Evolutionary conservation across 2,329 filamentous ascomycete genomes (phyloP).

Genomic region (Penicillium thymicola): DNA sequence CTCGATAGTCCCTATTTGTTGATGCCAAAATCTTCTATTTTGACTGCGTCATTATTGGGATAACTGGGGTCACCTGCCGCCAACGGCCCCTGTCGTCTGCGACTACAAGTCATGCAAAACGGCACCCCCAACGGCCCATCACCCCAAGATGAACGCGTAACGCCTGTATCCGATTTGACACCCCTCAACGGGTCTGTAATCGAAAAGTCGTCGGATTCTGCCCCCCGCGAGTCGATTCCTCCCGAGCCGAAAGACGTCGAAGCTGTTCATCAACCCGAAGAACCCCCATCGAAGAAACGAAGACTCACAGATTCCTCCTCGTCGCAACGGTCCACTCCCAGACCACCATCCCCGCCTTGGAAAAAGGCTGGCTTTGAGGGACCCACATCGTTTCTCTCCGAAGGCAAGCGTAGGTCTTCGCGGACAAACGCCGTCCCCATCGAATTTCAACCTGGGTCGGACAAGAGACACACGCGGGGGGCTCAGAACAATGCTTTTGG

Average conservation of each 20-base stretch:
- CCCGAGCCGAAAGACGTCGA: conserved; percentile 31
- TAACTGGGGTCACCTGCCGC: conserved; percentile 43
- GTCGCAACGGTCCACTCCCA: conserved; percentile 39
- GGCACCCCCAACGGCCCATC: conserved; percentile 41
- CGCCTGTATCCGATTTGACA: conserved; percentile 27
- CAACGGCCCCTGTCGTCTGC: conserved; percentile 42
- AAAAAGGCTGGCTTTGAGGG: conserved; percentile 81
- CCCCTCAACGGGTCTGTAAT: conserved; percentile 19
- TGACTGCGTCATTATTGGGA: conserved; percentile 42
- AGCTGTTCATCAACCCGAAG: conserved; percentile 32
- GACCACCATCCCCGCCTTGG: conserved; percentile 77
- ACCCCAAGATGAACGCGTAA: conserved; percentile 40
- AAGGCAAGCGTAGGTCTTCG: conserved; percentile 61
- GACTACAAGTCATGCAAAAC: conserved; percentile 48
- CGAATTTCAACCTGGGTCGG: conserved; percentile 47
- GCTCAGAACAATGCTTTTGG: conserved; percentile 35
- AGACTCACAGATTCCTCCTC: conserved; percentile 39
- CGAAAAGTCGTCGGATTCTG: conserved; percentile 23
- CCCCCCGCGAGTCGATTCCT: conserved; percentile 24
- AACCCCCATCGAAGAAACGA: conserved; percentile 46
- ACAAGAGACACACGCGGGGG: conserved; percentile 47
- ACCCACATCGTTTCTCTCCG: conserved; percentile 74
- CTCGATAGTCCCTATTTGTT: conserved; percentile 36
- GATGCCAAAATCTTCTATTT: conserved; percentile 38
- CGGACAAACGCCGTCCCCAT: conserved; percentile 51